Evolutionary conservation across 768 basidiomycete genomes (phyloP).

Genomic region (Mycena kentingensis): DNA sequence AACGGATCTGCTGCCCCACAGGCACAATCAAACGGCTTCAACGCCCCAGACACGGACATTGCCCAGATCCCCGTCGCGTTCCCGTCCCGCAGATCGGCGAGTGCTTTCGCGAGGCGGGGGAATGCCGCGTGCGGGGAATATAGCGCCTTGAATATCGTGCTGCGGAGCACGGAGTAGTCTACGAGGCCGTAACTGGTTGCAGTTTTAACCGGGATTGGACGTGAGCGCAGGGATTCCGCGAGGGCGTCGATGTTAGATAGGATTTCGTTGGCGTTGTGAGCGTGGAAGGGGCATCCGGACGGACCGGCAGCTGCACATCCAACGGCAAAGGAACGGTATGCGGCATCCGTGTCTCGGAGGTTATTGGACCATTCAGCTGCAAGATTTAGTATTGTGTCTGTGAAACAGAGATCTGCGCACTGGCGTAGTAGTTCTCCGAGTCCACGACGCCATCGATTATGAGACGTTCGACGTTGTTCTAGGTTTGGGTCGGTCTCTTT

Average conservation of each 20-base stretch:
- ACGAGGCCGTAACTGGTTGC: conserved; percentile 36
- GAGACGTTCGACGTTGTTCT: conserved; percentile 16
- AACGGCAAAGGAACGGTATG: conserved; percentile 36
- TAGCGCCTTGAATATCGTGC: conserved; percentile 33
- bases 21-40: conserved; percentile 32
- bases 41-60: conserved; percentile 23
- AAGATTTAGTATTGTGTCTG: not conserved
- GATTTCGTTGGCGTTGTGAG: conserved; percentile 35
- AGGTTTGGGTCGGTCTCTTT: not conserved
- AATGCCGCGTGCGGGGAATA: conserved; percentile 39
- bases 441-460: conserved; percentile 12
- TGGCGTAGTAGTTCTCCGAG: not conserved
- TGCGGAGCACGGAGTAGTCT: conserved; percentile 35
- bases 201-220: conserved; percentile 37
- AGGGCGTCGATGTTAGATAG: conserved; percentile 37
- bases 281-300: conserved; percentile 39
- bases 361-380: not conserved
- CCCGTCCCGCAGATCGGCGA: conserved; percentile 37
- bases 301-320: conserved; percentile 41
- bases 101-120: conserved; percentile 34
- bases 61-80: conserved; percentile 30
- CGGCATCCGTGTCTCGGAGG: conserved; percentile 37
- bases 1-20: conserved; percentile 21
- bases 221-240: conserved; percentile 29
- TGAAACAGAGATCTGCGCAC: not conserved